Conservation (phyloP, 2,329 filamentous ascomycete genomes). For the Chaetomium sp. region DNA sequence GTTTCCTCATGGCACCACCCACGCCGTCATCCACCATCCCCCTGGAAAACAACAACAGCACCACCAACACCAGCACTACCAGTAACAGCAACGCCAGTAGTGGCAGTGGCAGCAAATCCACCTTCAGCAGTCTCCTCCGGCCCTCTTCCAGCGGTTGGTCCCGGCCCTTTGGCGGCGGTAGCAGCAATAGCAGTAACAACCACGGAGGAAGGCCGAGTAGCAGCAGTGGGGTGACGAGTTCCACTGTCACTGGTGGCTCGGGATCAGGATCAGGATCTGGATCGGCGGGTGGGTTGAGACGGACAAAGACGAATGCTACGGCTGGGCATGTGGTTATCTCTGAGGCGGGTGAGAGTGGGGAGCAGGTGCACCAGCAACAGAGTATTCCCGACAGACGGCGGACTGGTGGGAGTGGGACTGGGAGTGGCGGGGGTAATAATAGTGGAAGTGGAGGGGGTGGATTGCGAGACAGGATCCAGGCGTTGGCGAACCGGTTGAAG, state of each 20-base stretch:
- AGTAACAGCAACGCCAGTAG: too few species aligned
- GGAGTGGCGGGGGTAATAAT: slow-evolving; percentile 6
- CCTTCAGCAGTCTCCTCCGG: slow-evolving; percentile 13
- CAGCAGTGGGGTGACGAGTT: slow-evolving; percentile 11
- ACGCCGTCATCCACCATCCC: slow-evolving; percentile 19
- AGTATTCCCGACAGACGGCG: slow-evolving; percentile 22
- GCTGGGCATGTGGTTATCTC: background rate
- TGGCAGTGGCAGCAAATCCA: slow-evolving; percentile 6
- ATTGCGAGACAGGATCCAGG: slow-evolving; percentile 33
- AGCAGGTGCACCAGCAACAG: too few species aligned
- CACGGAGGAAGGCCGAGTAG: slow-evolving; percentile 12
- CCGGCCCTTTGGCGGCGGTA: slow-evolving; percentile 15
- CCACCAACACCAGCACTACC: too few species aligned
- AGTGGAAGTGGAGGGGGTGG: slow-evolving; percentile 26
- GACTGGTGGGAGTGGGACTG: slow-evolving; percentile 15
- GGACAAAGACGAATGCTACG: background rate
- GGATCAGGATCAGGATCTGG: background rate
- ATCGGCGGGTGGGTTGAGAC: background rate
- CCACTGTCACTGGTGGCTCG: background rate
- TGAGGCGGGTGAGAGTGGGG: background rate
- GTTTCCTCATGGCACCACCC: slow-evolving; percentile 30
- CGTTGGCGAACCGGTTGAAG: slow-evolving; percentile 24
- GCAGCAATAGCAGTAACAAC: background rate
- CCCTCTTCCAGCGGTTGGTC: slow-evolving; percentile 23
- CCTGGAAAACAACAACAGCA: slow-evolving; percentile 19